These are phyloP conservation scores for Hibiscus trionum DNA, from an alignment of 345 rosid genomes.

Conservation along the genomic window DNA sequence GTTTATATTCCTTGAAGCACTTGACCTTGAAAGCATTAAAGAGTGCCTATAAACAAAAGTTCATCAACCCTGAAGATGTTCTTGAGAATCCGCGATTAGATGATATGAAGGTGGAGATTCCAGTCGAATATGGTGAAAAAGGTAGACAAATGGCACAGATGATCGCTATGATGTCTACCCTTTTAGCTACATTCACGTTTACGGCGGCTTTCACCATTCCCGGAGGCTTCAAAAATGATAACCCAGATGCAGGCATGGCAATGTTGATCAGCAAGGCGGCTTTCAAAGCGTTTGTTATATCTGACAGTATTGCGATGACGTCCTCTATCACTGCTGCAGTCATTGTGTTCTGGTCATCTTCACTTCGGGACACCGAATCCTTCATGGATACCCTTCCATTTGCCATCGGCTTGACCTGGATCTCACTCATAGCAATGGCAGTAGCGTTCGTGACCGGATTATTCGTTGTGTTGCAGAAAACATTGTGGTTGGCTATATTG, in stretches of 20 bases:
- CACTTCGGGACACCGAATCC: background rate
- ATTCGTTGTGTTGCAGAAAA: background rate
- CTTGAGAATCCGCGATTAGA: background rate
- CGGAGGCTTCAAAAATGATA: background rate
- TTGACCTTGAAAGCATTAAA: conserved; percentile 6
- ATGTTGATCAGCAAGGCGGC: background rate
- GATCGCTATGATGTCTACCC: conserved; percentile 9
- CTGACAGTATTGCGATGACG: conserved; percentile 10
- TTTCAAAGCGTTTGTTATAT: conserved; percentile 12
- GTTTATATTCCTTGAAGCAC: background rate
- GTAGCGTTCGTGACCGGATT: conserved; percentile 15
- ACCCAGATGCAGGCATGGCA: background rate
- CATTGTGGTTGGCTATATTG: background rate
- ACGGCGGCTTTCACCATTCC: conserved; percentile 14
- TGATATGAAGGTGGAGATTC: background rate
- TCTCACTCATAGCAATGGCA: conserved; percentile 16
- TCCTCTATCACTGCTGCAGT: conserved; percentile 11
- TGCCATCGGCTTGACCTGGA: conserved; percentile 3
- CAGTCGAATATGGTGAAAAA: background rate
- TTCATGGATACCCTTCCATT: background rate
- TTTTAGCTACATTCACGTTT: conserved; percentile 17
- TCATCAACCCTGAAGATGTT: background rate
- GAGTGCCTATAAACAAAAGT: background rate
- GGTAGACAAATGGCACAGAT: conserved; percentile 7
- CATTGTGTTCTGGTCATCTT: conserved; percentile 5